Evolutionary conservation across 1,284 basidiomycete genomes (phyloP).

Genomic region (Trichosporon sp.): DNA sequence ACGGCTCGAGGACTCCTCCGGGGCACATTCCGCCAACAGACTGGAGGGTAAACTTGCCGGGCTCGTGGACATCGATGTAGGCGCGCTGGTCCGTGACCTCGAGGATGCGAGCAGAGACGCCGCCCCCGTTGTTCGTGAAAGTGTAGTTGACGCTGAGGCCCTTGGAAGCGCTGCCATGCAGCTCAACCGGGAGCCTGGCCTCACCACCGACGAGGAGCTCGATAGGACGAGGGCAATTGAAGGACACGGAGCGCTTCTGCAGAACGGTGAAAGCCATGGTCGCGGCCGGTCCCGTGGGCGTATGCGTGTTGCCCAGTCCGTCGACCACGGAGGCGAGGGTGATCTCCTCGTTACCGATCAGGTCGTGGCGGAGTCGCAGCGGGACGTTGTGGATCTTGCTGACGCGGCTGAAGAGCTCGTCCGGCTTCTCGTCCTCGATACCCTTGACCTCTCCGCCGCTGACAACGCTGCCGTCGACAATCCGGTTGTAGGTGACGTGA

Average conservation of each 20-base stretch:
- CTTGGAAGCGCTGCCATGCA: conserved; percentile 21
- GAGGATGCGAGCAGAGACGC: conserved; percentile 31
- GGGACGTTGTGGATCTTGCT: conserved; percentile 40
- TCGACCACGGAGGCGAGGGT: conserved; percentile 46
- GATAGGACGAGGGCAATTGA: conserved; percentile 67
- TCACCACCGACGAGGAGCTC: conserved; percentile 60
- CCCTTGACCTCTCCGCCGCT: conserved; percentile 69
- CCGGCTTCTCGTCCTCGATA: conserved; percentile 58
- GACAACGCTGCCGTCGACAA: conserved; percentile 51
- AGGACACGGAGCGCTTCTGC: conserved; percentile 67
- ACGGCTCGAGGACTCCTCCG: conserved; percentile 76
- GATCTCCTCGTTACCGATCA: conserved; percentile 50
- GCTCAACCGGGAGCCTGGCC: conserved; percentile 26
- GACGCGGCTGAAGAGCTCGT: conserved; percentile 30
- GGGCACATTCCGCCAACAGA: conserved; percentile 70
- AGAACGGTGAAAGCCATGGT: conserved; percentile 67
- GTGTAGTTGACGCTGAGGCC: conserved; percentile 27
- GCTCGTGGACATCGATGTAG: conserved; percentile 58
- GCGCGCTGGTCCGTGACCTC: conserved; percentile 54
- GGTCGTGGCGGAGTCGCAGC: conserved; percentile 35
- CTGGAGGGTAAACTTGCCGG: conserved; percentile 78
- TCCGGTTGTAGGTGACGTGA: conserved; percentile 68
- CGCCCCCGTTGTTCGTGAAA: conserved; percentile 21
- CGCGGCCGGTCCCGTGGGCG: conserved; percentile 27
- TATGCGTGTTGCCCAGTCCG: conserved; percentile 53